Evolutionary conservation across 306 rosid species (phyloP).

Genomic region (Echinosophora koreensis): DNA sequence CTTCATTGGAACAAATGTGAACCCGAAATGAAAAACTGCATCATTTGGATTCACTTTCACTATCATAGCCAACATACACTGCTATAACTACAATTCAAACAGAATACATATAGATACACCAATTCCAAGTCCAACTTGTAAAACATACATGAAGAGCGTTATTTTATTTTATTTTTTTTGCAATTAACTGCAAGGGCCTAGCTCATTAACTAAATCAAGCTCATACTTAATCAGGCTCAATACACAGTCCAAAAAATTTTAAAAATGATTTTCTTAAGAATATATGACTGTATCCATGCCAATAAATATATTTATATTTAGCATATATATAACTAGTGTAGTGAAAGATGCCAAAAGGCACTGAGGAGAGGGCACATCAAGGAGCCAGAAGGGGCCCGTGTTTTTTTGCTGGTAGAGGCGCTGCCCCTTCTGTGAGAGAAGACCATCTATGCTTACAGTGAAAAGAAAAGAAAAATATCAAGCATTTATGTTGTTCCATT

Average conservation of each 20-base stretch:
- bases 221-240: slow-evolving; percentile 12
- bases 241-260: slow-evolving; percentile 8
- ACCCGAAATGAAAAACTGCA: slow-evolving; percentile 33
- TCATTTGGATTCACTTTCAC: slow-evolving; percentile 31
- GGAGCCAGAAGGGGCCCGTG: not conserved
- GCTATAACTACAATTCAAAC: slow-evolving; percentile 21
- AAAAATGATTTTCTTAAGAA: slow-evolving; percentile 10
- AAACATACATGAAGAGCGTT: slow-evolving; percentile 24
- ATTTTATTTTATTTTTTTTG: not conserved
- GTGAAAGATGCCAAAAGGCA: slow-evolving; percentile 16
- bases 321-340: slow-evolving; percentile 3
- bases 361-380: not conserved
- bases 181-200: slow-evolving; percentile 20
- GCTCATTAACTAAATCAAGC: slow-evolving; percentile 23
- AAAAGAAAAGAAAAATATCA: not conserved
- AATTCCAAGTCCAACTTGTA: not conserved
- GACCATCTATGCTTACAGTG: slow-evolving; percentile 1
- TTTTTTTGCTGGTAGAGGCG: not conserved
- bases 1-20: slow-evolving; percentile 36
- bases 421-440: slow-evolving; percentile 12
- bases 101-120: slow-evolving; percentile 11
- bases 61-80: slow-evolving; percentile 33
- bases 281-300: slow-evolving; percentile 18
- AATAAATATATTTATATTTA: not conserved
- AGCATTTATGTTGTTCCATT: slow-evolving; percentile 36